Base-by-base conservation (phyloP, 805 yeast species). In the Starmerella potacharoeniae region DNA sequence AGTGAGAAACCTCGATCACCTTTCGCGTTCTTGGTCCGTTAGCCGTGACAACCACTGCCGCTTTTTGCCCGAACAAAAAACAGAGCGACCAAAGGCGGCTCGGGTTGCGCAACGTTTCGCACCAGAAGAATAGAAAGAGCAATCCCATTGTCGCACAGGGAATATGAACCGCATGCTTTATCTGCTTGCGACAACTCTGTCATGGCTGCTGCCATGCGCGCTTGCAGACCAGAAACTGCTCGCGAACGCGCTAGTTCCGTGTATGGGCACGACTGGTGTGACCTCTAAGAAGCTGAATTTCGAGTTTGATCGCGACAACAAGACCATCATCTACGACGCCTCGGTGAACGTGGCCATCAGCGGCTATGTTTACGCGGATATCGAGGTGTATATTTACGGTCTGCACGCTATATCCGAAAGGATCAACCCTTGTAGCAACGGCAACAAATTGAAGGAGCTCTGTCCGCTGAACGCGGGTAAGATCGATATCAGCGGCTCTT, bases 391-490 rank as follows among this genome's bases (percentile, higher is more conserved):
- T 65, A 96, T 96, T 4, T 90, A 88, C 66, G 97, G 97, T 0
- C 83, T 89, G 71, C 70, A 74, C 55, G 77, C 87, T 65, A 82
- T 88, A 60, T 69, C 76, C 6, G 72, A 75, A 62, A 64, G 66
- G 1, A 68, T 89, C 51, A 78, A 87, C 65, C 71, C 87, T 56
- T 90, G 97, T 72, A 55, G 59, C 34, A 44, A 40, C 16, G 56
- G 58, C 43, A 57, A 51, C 33, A 79, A 79, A 35, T 83, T 95
- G 84, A 84, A 84, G 65, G 95, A 90, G 71, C 86, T 90, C 66
- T 90, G 97, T 70, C 96, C 96, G 0, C 68, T 90, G 36, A 81
- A 75, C 62, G 90, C 96, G 0, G 96, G 96, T 35, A 71, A 79
- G 41, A 78, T 90, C 65, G 86, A 85, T 63, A 77, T 90, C 51